Conservation (phyloP, 768 basidiomycete species). For the Termitomyces eurrhizus region DNA sequence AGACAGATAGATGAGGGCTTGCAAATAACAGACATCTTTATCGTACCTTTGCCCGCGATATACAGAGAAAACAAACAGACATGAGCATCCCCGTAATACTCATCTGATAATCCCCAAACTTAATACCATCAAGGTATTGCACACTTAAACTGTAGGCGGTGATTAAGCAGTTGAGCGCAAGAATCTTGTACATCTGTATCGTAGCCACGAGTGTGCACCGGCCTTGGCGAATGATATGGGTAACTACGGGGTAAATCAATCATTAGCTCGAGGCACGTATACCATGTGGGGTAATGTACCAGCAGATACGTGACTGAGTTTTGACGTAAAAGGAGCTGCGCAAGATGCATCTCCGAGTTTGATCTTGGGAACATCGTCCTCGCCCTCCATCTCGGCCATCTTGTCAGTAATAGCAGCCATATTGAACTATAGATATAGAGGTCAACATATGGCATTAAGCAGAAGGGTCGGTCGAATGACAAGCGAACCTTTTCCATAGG, state of each 20-base stretch:
- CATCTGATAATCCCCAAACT: conserved; percentile 98
- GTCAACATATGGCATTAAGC: not conserved
- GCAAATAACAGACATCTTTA: not conserved
- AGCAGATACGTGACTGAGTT: conserved; percentile 94
- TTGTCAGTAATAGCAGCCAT: conserved; percentile 75
- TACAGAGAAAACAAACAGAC: conserved; percentile 98
- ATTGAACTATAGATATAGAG: conserved; percentile 53
- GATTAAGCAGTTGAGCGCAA: conserved; percentile 96
- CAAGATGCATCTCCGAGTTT: conserved; percentile 99
- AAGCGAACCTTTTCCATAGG: conserved; percentile 82
- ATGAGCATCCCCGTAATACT: conserved; percentile 96
- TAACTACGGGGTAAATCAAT: conserved; percentile 51
- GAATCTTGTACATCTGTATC: conserved; percentile 99
- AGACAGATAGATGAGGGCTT: not conserved
- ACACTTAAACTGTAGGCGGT: conserved; percentile 98
- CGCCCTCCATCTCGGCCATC: conserved; percentile 90
- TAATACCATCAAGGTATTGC: conserved; percentile 97
- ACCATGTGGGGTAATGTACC: conserved; percentile 46
- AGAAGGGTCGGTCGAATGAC: conserved; percentile 4
- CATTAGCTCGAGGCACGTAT: not conserved
- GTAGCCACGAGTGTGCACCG: conserved; percentile 98
- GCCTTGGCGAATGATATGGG: conserved; percentile 59
- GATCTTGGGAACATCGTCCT: conserved; percentile 94
- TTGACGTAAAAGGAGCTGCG: conserved; percentile 98
- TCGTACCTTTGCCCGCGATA: conserved; percentile 91